Percentiles rank a stretch among this genome's conserved stretches.
These are phyloP conservation scores for Macrolepiota dolichaula DNA, from an alignment of 768 basidiomycete species.

Conservation along the genomic window DNA sequence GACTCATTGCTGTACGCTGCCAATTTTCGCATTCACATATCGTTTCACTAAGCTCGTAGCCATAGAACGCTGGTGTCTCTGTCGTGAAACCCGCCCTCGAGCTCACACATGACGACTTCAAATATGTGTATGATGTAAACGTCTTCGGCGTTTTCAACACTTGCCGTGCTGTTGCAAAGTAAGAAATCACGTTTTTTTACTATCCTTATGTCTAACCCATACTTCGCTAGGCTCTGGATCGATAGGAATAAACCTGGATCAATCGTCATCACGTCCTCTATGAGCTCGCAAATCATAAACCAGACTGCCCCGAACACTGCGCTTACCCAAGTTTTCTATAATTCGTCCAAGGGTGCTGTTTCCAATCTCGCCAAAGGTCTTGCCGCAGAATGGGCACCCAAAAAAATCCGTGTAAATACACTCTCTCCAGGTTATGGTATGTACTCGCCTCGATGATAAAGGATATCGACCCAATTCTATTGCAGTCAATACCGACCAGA, in stretches of 20 bases:
- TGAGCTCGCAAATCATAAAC: constrained; percentile 68
- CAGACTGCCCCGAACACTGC: constrained; percentile 39
- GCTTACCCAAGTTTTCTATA: constrained; percentile 59
- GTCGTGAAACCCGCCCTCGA: constrained; percentile 61
- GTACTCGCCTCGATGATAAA: constrained; percentile 9
- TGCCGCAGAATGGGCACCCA: constrained; percentile 59
- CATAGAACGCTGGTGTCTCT: constrained; percentile 60
- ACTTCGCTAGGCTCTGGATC: constrained; percentile 39
- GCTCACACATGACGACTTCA: constrained; percentile 52
- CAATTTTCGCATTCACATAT: not conserved
- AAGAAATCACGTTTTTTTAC: constrained; percentile 6
- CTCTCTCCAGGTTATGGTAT: constrained; percentile 60
- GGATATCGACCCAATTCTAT: not conserved
- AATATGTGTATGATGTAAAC: constrained; percentile 52
- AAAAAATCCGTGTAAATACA: constrained; percentile 55
- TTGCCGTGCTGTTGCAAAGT: constrained; percentile 56
- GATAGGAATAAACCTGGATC: constrained; percentile 37
- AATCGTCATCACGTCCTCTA: constrained; percentile 63
- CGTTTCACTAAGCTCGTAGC: not conserved
- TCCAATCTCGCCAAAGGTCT: constrained; percentile 53
- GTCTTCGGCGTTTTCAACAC: constrained; percentile 68
- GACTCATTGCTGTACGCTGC: constrained; percentile 51
- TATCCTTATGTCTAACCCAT: not conserved
- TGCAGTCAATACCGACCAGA: constrained; percentile 59
- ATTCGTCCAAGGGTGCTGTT: constrained; percentile 68